phyloP scores from a whole-genome alignment of 2,329 filamentous ascomycete species.

The Chrysoporthe cubensis region DNA sequence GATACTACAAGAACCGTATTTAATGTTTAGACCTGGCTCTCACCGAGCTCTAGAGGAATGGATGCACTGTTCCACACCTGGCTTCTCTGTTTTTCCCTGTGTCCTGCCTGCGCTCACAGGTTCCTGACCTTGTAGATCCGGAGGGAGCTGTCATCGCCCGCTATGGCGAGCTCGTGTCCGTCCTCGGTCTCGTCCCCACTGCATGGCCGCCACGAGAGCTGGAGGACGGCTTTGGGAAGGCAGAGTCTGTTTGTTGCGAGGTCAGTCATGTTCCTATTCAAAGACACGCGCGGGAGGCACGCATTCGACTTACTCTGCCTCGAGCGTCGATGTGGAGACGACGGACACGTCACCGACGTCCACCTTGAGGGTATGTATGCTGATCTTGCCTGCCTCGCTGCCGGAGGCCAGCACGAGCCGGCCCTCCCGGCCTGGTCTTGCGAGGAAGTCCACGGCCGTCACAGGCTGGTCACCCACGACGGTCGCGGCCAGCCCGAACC shows the following conservation, averaged over 20 bases:
- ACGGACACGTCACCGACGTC: conserved; percentile 41
- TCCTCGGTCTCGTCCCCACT: conserved; percentile 32
- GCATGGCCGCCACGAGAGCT: conserved; percentile 70
- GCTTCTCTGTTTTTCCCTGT: background rate
- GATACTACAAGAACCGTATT: conserved; percentile 15
- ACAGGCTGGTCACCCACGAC: conserved; percentile 63
- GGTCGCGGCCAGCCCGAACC: conserved; percentile 57
- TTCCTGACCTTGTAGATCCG: conserved; percentile 55
- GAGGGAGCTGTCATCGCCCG: conserved; percentile 65
- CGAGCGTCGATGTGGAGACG: conserved; percentile 41
- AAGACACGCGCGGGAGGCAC: background rate
- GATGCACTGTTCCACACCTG: conserved; percentile 19
- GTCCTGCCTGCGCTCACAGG: background rate
- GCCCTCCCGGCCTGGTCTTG: conserved; percentile 36
- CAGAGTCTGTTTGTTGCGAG: conserved; percentile 45
- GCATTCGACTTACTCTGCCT: conserved; percentile 30
- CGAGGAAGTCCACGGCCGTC: conserved; percentile 72
- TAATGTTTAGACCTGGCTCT: conserved; percentile 25
- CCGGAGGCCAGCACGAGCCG: conserved; percentile 57
- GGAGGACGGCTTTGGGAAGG: conserved; percentile 67
- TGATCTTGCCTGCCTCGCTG: conserved; percentile 57
- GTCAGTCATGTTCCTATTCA: conserved; percentile 25
- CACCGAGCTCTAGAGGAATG: conserved; percentile 19
- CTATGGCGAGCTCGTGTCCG: conserved; percentile 52
- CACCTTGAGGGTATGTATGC: conserved; percentile 46